Evolutionary conservation across 2,329 filamentous ascomycete genomes (phyloP).

Genomic region (Trichophyton mentagrophytes): DNA sequence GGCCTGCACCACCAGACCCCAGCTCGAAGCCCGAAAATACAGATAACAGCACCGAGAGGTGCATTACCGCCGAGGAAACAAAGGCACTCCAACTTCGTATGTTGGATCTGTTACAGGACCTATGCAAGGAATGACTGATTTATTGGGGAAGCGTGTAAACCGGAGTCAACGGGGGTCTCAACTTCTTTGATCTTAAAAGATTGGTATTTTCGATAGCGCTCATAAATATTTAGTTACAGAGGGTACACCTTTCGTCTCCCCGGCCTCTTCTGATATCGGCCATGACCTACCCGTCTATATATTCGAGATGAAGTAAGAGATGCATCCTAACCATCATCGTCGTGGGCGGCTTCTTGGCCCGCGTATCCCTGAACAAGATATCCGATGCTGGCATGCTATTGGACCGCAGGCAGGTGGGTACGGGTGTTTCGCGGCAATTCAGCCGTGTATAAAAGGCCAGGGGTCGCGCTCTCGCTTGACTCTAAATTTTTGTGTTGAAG

Average conservation of each 20-base stretch:
- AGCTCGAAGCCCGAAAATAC: not conserved
- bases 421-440: conserved; percentile 1
- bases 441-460: not conserved
- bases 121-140: conserved; percentile 28
- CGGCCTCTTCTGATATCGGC: not conserved
- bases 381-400: not conserved
- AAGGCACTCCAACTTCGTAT: conserved; percentile 36
- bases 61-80: conserved; percentile 32
- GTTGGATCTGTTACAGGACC: conserved; percentile 39
- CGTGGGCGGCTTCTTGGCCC: not conserved
- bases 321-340: too few relatives aligned
- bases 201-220: not conserved
- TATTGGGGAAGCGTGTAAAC: not conserved
- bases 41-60: conserved; percentile 11
- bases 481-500: not conserved
- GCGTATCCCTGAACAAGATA: not conserved
- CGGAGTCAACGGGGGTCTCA: not conserved
- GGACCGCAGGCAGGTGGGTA: not conserved
- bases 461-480: not conserved
- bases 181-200: not conserved
- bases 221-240: not conserved
- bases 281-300: not conserved
- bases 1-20: not conserved
- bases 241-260: not conserved
- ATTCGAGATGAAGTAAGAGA: too few relatives aligned